Evolutionary conservation across 306 rosid genomes (phyloP), one percentile per base, ranked within the genome.

Genomic region (Erythrophleum fordii): DNA sequence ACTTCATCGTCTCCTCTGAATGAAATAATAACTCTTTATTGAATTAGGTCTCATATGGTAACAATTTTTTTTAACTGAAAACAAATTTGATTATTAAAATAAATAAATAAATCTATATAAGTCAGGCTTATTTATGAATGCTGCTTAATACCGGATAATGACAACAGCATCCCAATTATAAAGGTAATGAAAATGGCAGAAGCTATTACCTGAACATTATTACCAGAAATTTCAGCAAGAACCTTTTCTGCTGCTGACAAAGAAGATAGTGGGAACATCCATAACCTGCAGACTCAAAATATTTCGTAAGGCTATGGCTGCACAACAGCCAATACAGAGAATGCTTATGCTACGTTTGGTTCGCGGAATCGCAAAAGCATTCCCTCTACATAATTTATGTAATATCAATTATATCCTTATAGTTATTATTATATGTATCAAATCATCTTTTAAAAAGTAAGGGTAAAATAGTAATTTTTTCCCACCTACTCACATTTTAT

Each of bases 241-340:
- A 81, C 72, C 61, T 88, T 89, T 75, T 93, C 94, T 41, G 92
- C 99, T 12, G 74, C 80, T n/a, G 85, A 79, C 87, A 95, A 86
- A 45, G 90, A 91, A 70, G 91, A 78, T 65, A 81, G 18, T 1
- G 99, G 99, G 72, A 95, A 95, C 87, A 84, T 69, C 99, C 99
- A 95, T 82, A 93, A 84, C 93, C 98, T 95, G 88, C 84, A 86
- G 28, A 20, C 51, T 56, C 85, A 83, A 75, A 73, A 35, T 53
- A 68, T 59, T 75, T 79, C 37, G 65, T 64, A 46, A 72, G 77
- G 78, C 75, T 72, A 59, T 35, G 46, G 60, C 71, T 45, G 37
- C 61, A 69, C 35, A 64, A 53, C 31, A 77, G 31, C 48, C 74
- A 20, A 70, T 46, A 49, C 39, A 71, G 69, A 80, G 52, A 77